These are phyloP conservation scores for Pulicaria dysenterica DNA, from an alignment of 129 eudicot genomes.

Conservation along the genomic window DNA sequence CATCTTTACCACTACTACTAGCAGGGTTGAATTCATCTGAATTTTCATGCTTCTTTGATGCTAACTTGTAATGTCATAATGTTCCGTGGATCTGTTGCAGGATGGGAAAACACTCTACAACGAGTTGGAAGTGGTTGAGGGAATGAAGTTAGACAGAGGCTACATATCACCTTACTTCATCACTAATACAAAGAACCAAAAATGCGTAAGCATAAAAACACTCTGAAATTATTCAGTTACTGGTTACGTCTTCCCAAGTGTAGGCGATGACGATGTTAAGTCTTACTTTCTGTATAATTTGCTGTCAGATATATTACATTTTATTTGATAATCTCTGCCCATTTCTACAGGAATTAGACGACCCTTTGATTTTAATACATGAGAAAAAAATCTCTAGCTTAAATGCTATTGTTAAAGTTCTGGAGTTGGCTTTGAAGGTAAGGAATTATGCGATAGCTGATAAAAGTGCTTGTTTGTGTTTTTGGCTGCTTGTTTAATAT, in stretches of 20 bases:
- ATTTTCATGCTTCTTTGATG: neutral
- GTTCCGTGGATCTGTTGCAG: constrained; percentile 32
- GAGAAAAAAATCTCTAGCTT: constrained; percentile 68
- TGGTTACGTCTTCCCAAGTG: neutral
- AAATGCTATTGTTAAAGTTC: constrained; percentile 63
- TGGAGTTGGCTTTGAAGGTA: constrained; percentile 78
- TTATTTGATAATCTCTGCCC: neutral
- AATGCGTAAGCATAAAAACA: constrained; percentile 49
- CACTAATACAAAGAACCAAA: constrained; percentile 58
- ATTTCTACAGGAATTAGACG: constrained; percentile 65
- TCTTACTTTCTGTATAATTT: neutral
- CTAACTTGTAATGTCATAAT: neutral
- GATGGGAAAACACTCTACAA: constrained; percentile 65
- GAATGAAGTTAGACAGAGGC: constrained; percentile 69
- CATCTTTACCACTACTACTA: neutral
- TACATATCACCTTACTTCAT: constrained; percentile 64
- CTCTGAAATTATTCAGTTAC: neutral
- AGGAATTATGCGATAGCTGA: neutral
- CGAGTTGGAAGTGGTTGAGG: constrained; percentile 65
- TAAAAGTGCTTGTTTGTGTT: neutral
- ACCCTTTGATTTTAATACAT: constrained; percentile 66
- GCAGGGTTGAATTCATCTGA: neutral
- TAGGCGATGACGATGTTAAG: neutral
- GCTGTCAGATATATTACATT: neutral
- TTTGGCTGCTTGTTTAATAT: neutral